Base-by-base conservation (phyloP, 352 stramenopile genomes). In the Globisporangium okanoganense region DNA sequence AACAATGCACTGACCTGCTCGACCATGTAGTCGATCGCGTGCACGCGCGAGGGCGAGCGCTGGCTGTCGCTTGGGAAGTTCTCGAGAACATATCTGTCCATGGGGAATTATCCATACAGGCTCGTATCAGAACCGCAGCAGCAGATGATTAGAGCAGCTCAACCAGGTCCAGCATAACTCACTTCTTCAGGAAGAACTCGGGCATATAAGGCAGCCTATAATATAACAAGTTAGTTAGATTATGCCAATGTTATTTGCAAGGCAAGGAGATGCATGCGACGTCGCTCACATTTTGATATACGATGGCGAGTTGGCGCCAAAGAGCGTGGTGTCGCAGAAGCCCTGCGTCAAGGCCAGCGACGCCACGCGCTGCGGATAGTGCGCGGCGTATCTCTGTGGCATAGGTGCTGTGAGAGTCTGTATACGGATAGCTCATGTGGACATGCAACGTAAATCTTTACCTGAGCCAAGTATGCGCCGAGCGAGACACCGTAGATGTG, bases 101-200 rank as follows among this genome's bases (percentile, higher is more conserved):
- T 41, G n/a, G n/a, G 44, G 12, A n/a, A 45, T 14, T 44, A 9
- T n/a, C 9, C 22, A 8, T 13, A 16, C 13, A 53, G 9, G n/a
- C 10, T 45, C 22, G 20, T 18, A 22, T 55, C 10, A 56, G 45
- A 8, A 35, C 18, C 24, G n/a, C 29, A 61, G 18, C 3, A 22
- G n/a, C 41, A 31, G 13, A 14, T 18, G 7, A 18, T 25, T 25
- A 13, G 1, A 49, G 20, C 38, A 51, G 38, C 31, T 5, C 3
- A 33, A 10, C 13, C 2, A 16, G 9, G 7, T 14, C 6, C 29
- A 33, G 29, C 3, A 33, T 6, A 33, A 44, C 63, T 52, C 56
- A 90, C 82, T 81, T 87, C 58, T 85, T 85, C 47, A 92, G 56
- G 20, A 87, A 88, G 50, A 92, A 92, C 40, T 88, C 75, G 27